Evolutionary conservation across 2,329 filamentous ascomycete genomes (phyloP), one percentile per base, ranked within the genome.

Genomic region (Colletotrichum chrysophilum): DNA sequence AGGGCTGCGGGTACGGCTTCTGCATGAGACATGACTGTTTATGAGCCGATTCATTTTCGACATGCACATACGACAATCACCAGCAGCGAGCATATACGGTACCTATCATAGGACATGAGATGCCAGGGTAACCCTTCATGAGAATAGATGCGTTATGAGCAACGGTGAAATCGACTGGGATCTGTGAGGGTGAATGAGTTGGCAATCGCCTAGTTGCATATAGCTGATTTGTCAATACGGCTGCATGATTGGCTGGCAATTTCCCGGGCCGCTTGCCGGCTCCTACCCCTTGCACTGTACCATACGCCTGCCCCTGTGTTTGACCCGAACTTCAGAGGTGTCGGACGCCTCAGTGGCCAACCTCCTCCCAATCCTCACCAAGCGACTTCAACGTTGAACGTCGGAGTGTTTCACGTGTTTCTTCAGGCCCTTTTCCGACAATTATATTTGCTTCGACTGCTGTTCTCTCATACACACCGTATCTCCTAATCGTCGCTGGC

Each of bases 241-340:
- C 21, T 43, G 32, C 58, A 28, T 69, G 43, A 73, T 76, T 74
- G 70, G 70, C 24, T 60, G 58, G 32, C 62, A 43, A n/a, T n/a
- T 13, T 30, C 38, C 18, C 34, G 13, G 28, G 18, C 36, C 58
- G 26, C 32, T 34, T 34, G 18, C 58, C 24, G 58, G 30, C 48
- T 56, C 60, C 60, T 65, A 18, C 48, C 61, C 60, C 24, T 21
- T 55, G 69, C 66, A 70, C 69, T 43, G 62, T 75, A 64, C 65
- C 71, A 21, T 21, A 58, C 26, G 32, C 56, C 56, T 70, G 28
- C 56, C 74, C 52, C 34, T 74, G 74, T 76, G 74, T 76, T 76
- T 76, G 74, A 76, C 73, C 73, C 56, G 74, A 76, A 74, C 74
- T 75, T 61, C 62, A 60, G 36, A 70, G n/a, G 70, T 76, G 65